Conservation (phyloP, 179 eudicot genomes). For the Camellia oleifera region DNA sequence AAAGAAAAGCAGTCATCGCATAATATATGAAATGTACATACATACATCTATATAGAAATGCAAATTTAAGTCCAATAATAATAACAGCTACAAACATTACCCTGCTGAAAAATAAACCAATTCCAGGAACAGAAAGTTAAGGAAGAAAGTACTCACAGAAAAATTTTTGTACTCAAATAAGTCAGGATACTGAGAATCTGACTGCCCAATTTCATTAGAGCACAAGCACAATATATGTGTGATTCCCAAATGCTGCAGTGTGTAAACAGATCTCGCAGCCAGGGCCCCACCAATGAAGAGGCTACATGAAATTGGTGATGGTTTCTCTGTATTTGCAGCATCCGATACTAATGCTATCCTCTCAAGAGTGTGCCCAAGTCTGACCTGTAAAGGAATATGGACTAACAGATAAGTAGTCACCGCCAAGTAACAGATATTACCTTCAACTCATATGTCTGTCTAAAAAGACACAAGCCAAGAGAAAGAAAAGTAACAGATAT, state of each 20-base stretch:
- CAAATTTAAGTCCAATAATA: background rate
- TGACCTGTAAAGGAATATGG: slow-evolving; percentile 47
- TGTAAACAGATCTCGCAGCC: slow-evolving; percentile 90
- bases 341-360: slow-evolving; percentile 89
- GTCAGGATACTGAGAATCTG: slow-evolving; percentile 82
- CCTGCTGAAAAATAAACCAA: slow-evolving; percentile 3
- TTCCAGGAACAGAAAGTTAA: background rate
- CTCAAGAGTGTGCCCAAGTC: slow-evolving; percentile 96
- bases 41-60: background rate
- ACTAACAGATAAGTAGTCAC: background rate
- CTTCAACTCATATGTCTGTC: background rate
- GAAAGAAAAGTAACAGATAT: background rate
- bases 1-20: background rate
- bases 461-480: background rate
- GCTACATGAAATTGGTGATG: slow-evolving; percentile 56
- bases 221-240: slow-evolving; percentile 89
- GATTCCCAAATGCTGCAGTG: slow-evolving; percentile 83
- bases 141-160: slow-evolving; percentile 53
- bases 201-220: slow-evolving; percentile 95
- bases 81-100: background rate
- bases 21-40: background rate
- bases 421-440: no score
- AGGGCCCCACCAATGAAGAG: slow-evolving; percentile 93
- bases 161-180: slow-evolving; percentile 71
- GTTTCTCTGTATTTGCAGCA: slow-evolving; percentile 96